Base-by-base conservation (phyloP, 2,329 filamentous ascomycete genomes). In the Aspergillus viridinutans region DNA sequence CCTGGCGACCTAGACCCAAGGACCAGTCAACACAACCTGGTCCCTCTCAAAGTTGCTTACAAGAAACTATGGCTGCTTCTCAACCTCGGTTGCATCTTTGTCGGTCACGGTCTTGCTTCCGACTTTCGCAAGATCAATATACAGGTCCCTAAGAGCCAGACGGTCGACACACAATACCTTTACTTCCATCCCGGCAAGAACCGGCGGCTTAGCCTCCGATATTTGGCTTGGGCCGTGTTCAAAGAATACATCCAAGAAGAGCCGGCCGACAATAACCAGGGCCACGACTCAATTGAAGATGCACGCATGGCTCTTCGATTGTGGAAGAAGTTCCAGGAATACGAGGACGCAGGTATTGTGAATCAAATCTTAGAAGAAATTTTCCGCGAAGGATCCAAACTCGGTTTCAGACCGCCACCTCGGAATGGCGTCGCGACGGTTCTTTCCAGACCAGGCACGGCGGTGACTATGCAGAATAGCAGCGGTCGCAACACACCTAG, bases 61-160 rank as follows among this genome's bases (percentile, higher is more conserved):
- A 99, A 99, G 76, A 97, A 97, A 73, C 85, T 99, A 29, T 99
- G 95, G 95, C 85, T 97, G 17, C 82, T 99, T 20, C 83, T 99
- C 32, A 99, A 99, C 70, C 82, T 97, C 0, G 94, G 94, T 50
- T 96, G 92, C 75, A 85, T 90, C 61, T 99, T 99, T 71, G 84
- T 99, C 4, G 94, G 94, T 2, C 94, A 99, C 69, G 93, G 93
- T 3, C 81, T 99, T 45, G 90, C 90, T 64, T 93, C 94, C 65
- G 94, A 99, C 74, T 97, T 99, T 77, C 90, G 94, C 53, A 96
- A 96, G 55, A 96, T 96, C 76, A 99, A 99, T 73, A 97, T 99
- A 55, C 90, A 97, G 72, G 89, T 99, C 0, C 94, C 95, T 1
- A 90, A 88, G 70, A 76, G 84, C 3, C 94, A 99, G 72, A 89